Percentiles rank a stretch among this genome's conserved stretches.
These are phyloP conservation scores for Paramecium sonneborni DNA, from an alignment of 73 alveolate species.

Conservation along the genomic window DNA sequence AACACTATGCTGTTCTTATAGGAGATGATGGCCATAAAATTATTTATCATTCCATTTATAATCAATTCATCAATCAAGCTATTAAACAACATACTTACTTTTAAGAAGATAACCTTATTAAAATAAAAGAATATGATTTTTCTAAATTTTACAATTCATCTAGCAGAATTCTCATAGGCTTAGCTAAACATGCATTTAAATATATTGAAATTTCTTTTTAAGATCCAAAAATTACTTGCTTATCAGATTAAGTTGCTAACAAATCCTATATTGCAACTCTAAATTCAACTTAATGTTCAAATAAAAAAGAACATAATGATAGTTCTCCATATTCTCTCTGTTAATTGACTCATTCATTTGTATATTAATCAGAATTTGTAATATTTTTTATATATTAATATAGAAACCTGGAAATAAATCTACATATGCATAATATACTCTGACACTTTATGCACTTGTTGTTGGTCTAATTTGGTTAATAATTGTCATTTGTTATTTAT, in stretches of 20 bases:
- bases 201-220: neutral
- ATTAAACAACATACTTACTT: neutral
- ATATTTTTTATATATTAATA: neutral
- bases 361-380: neutral
- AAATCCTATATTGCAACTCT: neutral
- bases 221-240: neutral
- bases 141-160: neutral
- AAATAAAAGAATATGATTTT: constrained; percentile 7
- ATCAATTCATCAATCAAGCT: neutral
- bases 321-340: neutral
- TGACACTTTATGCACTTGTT: neutral
- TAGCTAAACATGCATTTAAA: constrained; percentile 30
- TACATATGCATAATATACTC: neutral
- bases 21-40: constrained; percentile 55
- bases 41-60: constrained; percentile 33
- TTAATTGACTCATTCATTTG: neutral
- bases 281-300: neutral
- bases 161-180: neutral
- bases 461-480: constrained; percentile 1
- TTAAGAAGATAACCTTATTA: neutral
- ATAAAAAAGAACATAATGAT: neutral
- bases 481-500: neutral
- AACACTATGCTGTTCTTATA: constrained; percentile 43
- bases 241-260: neutral
- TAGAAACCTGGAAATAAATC: neutral